phyloP scores from a whole-genome alignment of 1,284 basidiomycete species.

The Exsudoporus floridanus region DNA sequence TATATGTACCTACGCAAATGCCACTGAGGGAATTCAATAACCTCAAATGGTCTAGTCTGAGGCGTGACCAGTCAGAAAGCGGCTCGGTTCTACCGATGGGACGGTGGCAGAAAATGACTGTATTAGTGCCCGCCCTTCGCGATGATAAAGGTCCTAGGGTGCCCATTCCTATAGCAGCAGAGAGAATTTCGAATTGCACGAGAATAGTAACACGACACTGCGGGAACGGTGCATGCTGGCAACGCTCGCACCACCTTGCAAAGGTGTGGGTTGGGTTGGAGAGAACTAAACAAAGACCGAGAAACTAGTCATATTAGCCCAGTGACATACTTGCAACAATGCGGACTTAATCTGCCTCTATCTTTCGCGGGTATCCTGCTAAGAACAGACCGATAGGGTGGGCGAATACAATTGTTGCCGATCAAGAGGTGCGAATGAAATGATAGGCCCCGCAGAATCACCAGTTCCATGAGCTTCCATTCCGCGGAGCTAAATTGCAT shows the following conservation, averaged over 20 bases:
- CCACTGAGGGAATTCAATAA: constrained; percentile 8
- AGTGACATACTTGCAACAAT: background rate
- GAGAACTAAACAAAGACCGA: background rate
- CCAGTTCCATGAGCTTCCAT: constrained; percentile 26
- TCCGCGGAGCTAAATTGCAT: constrained; percentile 8
- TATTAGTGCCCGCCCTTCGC: background rate
- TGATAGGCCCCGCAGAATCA: constrained; percentile 16
- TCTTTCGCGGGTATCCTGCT: constrained; percentile 17
- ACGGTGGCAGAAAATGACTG: background rate
- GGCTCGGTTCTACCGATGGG: background rate
- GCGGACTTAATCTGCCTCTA: constrained; percentile 24
- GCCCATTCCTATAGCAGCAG: background rate
- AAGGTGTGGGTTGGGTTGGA: background rate
- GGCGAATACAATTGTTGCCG: background rate
- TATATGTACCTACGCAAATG: background rate
- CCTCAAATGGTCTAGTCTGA: constrained; percentile 22
- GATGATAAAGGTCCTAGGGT: background rate
- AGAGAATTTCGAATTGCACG: background rate
- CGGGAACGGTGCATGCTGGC: background rate
- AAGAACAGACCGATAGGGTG: constrained; percentile 2
- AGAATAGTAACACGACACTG: background rate
- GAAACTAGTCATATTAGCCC: constrained; percentile 14
- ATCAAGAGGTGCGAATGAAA: constrained; percentile 13
- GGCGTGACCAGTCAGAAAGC: constrained; percentile 2
- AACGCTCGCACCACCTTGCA: background rate